Percentiles rank a stretch among this genome's conserved stretches.
These are phyloP conservation scores for Mycena chlorophos DNA, from an alignment of 768 basidiomycete genomes.

Conservation along the genomic window DNA sequence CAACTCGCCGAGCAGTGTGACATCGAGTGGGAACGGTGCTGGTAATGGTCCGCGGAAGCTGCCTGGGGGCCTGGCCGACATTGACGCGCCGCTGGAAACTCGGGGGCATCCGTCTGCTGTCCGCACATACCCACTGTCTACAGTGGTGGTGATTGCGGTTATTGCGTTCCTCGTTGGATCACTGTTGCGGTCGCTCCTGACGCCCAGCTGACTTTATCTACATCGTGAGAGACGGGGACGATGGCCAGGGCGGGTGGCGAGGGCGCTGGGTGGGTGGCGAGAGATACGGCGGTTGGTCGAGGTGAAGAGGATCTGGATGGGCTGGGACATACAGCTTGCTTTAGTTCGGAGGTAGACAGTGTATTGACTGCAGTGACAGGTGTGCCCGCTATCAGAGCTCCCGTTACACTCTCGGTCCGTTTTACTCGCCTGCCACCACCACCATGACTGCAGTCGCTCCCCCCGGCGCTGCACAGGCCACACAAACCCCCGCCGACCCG, in stretches of 20 bases:
- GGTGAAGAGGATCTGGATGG: constrained; percentile 76
- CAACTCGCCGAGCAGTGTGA: no score
- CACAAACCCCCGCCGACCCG: constrained; percentile 21
- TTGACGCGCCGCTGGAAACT: constrained; percentile 26
- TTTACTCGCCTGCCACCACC: constrained; percentile 20
- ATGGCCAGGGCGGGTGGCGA: constrained; percentile 55
- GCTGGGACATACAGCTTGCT: constrained; percentile 89
- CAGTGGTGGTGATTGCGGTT: constrained; percentile 74
- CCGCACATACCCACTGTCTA: constrained; percentile 45
- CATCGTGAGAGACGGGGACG: constrained; percentile 59
- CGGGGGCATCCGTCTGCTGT: constrained; percentile 20
- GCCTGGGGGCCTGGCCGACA: constrained; percentile 40
- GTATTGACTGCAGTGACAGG: constrained; percentile 16
- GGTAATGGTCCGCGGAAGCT: constrained; percentile 25
- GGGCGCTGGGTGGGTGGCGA: constrained; percentile 77
- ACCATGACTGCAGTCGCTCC: constrained; percentile 21
- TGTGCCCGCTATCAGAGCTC: constrained; percentile 16
- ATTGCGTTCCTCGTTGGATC: constrained; percentile 93
- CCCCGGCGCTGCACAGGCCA: constrained; percentile 3
- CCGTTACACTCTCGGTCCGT: constrained; percentile 17
- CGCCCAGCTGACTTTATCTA: constrained; percentile 91
- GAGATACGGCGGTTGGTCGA: constrained; percentile 83
- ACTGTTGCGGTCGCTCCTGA: constrained; percentile 81
- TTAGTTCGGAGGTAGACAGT: constrained; percentile 69
- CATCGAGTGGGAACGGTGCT: background rate